These are phyloP conservation scores for Sporisorium exsertum DNA, from an alignment of 1,284 basidiomycete genomes.

Conservation along the genomic window DNA sequence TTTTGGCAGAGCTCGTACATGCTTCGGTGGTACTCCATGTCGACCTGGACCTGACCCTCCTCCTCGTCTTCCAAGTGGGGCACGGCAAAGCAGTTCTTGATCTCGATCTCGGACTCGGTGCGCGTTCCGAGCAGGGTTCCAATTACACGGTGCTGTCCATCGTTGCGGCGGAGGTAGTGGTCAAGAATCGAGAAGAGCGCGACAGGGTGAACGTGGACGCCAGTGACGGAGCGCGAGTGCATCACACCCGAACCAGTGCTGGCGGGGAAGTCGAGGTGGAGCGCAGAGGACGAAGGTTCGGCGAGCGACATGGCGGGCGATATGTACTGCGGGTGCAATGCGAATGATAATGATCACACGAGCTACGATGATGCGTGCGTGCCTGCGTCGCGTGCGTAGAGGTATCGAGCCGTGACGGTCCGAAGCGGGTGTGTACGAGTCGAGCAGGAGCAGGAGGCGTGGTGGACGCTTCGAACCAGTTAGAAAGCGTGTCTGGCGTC, in stretches of 20 bases:
- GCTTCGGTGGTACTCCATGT: constrained; percentile 93
- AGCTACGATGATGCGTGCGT: background rate
- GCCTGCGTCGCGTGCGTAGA: background rate
- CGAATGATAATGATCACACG: background rate
- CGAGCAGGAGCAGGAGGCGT: background rate
- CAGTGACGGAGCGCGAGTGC: constrained; percentile 65
- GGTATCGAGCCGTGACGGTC: background rate
- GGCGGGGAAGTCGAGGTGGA: constrained; percentile 67
- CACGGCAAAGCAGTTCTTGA: constrained; percentile 66
- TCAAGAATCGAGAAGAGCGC: constrained; percentile 94
- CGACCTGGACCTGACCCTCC: constrained; percentile 77
- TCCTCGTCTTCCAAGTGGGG: constrained; percentile 78
- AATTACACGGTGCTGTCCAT: constrained; percentile 78
- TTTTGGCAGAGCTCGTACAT: constrained; percentile 91
- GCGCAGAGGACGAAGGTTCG: constrained; percentile 59
- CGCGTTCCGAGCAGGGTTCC: constrained; percentile 92
- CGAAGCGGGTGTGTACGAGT: background rate
- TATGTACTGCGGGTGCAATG: background rate
- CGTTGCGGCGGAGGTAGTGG: constrained; percentile 93
- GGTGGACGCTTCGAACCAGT: background rate
- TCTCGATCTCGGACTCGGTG: constrained; percentile 73
- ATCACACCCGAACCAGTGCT: constrained; percentile 62
- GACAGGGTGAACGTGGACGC: constrained; percentile 67
- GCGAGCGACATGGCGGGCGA: constrained; percentile 48
- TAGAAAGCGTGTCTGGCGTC: background rate